Base-by-base conservation (phyloP, 352 stramenopile species). In the Halophytophthora polymorphica region DNA sequence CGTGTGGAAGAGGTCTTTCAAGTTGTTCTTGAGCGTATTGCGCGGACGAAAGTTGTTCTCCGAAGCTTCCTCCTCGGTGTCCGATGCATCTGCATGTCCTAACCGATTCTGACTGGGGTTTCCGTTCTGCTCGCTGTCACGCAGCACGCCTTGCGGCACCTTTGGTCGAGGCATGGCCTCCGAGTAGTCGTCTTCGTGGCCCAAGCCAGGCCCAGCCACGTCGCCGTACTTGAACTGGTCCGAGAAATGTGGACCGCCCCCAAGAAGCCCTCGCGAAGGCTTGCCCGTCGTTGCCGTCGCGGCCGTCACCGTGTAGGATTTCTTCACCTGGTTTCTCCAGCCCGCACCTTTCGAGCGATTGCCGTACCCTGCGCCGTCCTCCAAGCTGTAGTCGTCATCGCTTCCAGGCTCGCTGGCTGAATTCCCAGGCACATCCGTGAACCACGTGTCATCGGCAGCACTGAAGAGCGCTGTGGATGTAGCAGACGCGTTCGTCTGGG, bases 361-460 rank as follows among this genome's bases (percentile, higher is more conserved):
- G 5, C 44, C 40, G 4, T 61, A 66, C 15, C 33, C 47, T 37
- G 41, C 15, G 8, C 44, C 35, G 4, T 57, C 18, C 2, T 61
- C 62, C 33, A 38, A 38, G 54, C 31, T 61, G 8, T 58, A 37
- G 6, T 28, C 44, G 17, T 56, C 62, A 17, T 35, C 52, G 45
- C 29, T 62, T 36, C 50, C 35, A 33, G 29, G 40, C 36, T 50
- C 50, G 18, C 22, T 36, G 33, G 7, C 18, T 11, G 46, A 45
- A 15, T 54, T 50, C 22, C 56, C 39, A 11, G 59, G 51, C n/a
- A 60, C 55, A 52, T 90, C 77, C 0, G 53, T 67, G 65, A 90
- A 90, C 79, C 77, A 90, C 21, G 66, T 66, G 17, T 87, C 73
- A 17, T 84, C 79, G 5, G 53, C 53, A 21, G 50, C 51, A 36